Conservation (phyloP, 768 basidiomycete genomes). For the Lentinula edodes region DNA sequence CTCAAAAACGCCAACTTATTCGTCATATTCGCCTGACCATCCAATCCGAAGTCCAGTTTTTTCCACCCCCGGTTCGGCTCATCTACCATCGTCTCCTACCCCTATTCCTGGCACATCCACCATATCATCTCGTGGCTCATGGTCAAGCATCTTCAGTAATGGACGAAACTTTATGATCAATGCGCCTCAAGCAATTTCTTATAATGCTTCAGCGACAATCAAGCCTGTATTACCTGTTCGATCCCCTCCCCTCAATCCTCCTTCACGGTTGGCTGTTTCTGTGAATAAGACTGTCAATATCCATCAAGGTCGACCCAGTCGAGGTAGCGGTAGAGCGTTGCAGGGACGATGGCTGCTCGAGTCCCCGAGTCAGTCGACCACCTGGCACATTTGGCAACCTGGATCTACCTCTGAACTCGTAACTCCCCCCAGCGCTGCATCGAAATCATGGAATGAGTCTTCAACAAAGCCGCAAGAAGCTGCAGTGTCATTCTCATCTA, state of each 20-base stretch:
- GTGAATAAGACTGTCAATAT: slow-evolving; percentile 14
- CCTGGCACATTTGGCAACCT: slow-evolving; percentile 15
- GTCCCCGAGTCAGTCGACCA: slow-evolving; percentile 15
- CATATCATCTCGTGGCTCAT: slow-evolving; percentile 68
- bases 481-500: slow-evolving; percentile 36
- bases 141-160: slow-evolving; percentile 74
- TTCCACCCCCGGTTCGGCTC: not conserved
- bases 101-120: slow-evolving; percentile 34
- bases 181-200: slow-evolving; percentile 15
- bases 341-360: slow-evolving; percentile 22
- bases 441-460: slow-evolving; percentile 56
- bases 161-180: slow-evolving; percentile 66
- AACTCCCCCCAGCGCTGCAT: slow-evolving; percentile 24
- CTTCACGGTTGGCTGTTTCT: slow-evolving; percentile 17
- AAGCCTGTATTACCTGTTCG: slow-evolving; percentile 32
- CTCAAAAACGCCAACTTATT: not conserved
- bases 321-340: slow-evolving; percentile 2
- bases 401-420: slow-evolving; percentile 10
- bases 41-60: not conserved
- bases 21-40: not conserved
- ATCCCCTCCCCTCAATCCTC: slow-evolving; percentile 11
- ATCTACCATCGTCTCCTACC: slow-evolving; percentile 26
- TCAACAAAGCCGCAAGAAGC: slow-evolving; percentile 23
- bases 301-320: not conserved
- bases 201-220: slow-evolving; percentile 40